Conservation (phyloP, 2,329 filamentous ascomycete species). For the Aureobasidium sp. region DNA sequence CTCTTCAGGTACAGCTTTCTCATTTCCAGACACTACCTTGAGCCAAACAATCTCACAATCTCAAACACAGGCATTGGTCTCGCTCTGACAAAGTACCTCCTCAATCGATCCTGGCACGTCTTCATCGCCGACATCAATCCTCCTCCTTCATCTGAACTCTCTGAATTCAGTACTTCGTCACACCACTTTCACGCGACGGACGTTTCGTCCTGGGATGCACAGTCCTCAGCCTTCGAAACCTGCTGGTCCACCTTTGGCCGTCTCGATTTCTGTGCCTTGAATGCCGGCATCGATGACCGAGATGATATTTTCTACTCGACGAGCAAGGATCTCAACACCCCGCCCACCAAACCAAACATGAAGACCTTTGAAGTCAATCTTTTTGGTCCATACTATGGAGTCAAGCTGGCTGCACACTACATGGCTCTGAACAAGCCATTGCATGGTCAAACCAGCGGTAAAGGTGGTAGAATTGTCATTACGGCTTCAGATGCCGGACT, state of each 20-base stretch:
- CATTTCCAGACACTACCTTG: background rate
- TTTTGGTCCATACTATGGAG: slow-evolving; percentile 29
- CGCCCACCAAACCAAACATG: slow-evolving; percentile 29
- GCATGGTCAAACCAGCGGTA: background rate
- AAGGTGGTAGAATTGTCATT: slow-evolving; percentile 29
- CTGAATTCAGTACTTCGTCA: slow-evolving; percentile 20
- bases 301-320: slow-evolving; percentile 29
- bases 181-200: slow-evolving; percentile 30
- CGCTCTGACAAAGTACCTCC: slow-evolving; percentile 36
- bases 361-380: slow-evolving; percentile 31
- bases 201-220: slow-evolving; percentile 25
- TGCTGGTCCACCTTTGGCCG: slow-evolving; percentile 21
- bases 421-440: slow-evolving; percentile 24
- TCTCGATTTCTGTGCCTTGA: slow-evolving; percentile 28
- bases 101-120: slow-evolving; percentile 34
- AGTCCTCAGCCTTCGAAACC: slow-evolving; percentile 22
- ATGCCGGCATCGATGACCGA: slow-evolving; percentile 32
- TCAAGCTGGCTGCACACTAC: slow-evolving; percentile 34
- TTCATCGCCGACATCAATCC: slow-evolving; percentile 41
- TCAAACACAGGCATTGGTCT: slow-evolving; percentile 33
- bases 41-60: background rate
- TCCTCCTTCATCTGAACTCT: slow-evolving; percentile 21
- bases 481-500: slow-evolving; percentile 30
- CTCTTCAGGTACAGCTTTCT: slow-evolving; percentile 26
- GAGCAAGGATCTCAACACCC: slow-evolving; percentile 17